Evolutionary conservation across 768 basidiomycete genomes (phyloP), one percentile per base, ranked within the genome.

Genomic region (Trametes maxima): DNA sequence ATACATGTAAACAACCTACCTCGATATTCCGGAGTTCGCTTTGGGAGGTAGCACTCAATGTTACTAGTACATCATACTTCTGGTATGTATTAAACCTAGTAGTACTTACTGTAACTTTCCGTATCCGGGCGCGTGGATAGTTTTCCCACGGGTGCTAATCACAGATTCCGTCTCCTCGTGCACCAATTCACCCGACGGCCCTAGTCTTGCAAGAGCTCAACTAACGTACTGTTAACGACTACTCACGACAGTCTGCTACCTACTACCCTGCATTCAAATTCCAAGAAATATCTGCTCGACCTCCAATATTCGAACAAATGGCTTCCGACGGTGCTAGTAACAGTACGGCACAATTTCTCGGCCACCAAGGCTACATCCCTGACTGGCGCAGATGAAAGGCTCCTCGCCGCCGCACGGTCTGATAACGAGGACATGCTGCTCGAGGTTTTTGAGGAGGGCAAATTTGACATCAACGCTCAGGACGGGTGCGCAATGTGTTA

Each of bases 351-450:
- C 19, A 5, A 11, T 6, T 33, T 19, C 8, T 3, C 19, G 7
- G 47, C 3, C 1, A 37, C 21, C 16, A 13, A 14, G 14, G 37
- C 14, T 24, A 13, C 16, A 28, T 49, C 16, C 21, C 19, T 28
- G 39, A 37, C 24, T 35, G 4, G 25, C 36, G 35, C 54, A 93
- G 91, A 91, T 70, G 86, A 90, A 74, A 79, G 84, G 54, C 77
- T 94, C 39, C 75, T 93, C 33, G 84, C 84, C 28, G 91, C 90
- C 11, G 92, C 90, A 33, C 84, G 89, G 68, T 66, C 72, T 17
- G 92, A 94, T 75, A 85, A 90, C 72, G 84, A 86, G 65, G 90
- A 89, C 4, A 71, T 89, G 63, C 69, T 93, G 22, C 67, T 82
- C 1, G 84, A 86, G 51, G 76, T 89, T 14, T 82, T 92, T 57